phyloP scores from a whole-genome alignment of 176 grass and related monocot genomes.

The Carex myosuroides region DNA sequence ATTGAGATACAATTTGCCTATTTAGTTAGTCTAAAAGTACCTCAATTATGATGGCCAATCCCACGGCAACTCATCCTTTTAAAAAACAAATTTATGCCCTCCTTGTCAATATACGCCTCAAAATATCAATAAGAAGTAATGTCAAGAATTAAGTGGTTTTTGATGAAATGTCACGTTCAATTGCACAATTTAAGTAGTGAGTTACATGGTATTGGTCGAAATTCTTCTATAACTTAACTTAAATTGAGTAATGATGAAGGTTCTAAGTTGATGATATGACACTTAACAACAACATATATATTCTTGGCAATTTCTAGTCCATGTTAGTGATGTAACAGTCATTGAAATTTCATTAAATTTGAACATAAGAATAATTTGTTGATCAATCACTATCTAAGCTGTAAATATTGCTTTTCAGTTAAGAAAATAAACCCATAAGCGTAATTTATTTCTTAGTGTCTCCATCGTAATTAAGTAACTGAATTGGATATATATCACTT shows the following conservation, averaged over 20 bases:
- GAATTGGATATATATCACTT: neutral
- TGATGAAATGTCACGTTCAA: conserved; percentile 4
- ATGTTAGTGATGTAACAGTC: conserved; percentile 12
- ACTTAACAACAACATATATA: conserved; percentile 24
- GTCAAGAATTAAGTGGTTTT: neutral
- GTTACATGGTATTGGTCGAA: neutral
- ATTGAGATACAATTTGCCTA: neutral
- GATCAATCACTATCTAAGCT: conserved; percentile 2
- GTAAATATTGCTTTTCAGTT: conserved; percentile 19
- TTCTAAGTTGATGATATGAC: conserved; percentile 8
- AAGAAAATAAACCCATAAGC: neutral
- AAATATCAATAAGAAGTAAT: neutral
- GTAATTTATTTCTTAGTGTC: neutral
- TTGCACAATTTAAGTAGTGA: conserved; percentile 1
- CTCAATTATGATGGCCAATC: neutral
- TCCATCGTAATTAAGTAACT: neutral
- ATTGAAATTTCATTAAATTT: conserved; percentile 19
- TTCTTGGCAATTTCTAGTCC: conserved; percentile 14
- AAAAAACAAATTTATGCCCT: neutral
- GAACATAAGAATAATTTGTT: conserved; percentile 12
- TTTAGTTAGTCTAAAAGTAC: neutral
- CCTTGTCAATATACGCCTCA: neutral
- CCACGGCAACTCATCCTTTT: conserved; percentile 3
- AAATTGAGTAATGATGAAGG: conserved; percentile 16
- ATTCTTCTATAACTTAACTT: neutral